phyloP scores from a whole-genome alignment of 2,329 filamentous ascomycete species.

The Aspergillus cejpii region DNA sequence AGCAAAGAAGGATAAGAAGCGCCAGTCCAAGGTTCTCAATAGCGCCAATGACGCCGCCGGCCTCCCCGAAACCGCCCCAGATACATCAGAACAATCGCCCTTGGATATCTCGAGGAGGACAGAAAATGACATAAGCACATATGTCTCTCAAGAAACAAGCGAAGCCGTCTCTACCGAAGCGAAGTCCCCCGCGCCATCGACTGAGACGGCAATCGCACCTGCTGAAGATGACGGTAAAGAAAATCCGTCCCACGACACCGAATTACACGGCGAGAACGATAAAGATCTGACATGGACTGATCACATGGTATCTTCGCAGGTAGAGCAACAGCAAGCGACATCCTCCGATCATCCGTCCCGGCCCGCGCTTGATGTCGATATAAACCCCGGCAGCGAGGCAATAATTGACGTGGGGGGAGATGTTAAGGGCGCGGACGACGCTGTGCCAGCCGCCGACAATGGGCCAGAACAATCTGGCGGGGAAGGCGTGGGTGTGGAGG shows the following conservation, averaged over 20 bases:
- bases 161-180: conserved; percentile 11
- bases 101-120: conserved; percentile 3
- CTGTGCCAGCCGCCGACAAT: conserved; percentile 5
- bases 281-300: conserved; percentile 41
- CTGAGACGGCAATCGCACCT: conserved; percentile 28
- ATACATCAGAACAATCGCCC: conserved; percentile 10
- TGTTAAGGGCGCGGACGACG: conserved; percentile 1
- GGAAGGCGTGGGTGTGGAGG: neutral
- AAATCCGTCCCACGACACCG: conserved; percentile 39
- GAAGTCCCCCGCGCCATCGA: conserved; percentile 17
- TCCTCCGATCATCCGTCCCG: conserved; percentile 29
- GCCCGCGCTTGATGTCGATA: conserved; percentile 22
- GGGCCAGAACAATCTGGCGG: conserved; percentile 3
- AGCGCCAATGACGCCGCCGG: conserved; percentile 15
- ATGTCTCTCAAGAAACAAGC: conserved; percentile 13
- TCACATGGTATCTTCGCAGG: conserved; percentile 41
- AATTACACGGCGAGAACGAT: conserved; percentile 31
- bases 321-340: conserved; percentile 36
- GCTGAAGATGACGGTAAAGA: conserved; percentile 43
- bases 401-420: conserved; percentile 2
- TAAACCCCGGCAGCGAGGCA: conserved; percentile 18
- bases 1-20: conserved; percentile 43
- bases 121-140: conserved; percentile 5
- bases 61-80: neutral
- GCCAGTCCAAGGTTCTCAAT: conserved; percentile 28